phyloP scores from a whole-genome alignment of 2,329 filamentous ascomycete species.

The Xylaria sp. region DNA sequence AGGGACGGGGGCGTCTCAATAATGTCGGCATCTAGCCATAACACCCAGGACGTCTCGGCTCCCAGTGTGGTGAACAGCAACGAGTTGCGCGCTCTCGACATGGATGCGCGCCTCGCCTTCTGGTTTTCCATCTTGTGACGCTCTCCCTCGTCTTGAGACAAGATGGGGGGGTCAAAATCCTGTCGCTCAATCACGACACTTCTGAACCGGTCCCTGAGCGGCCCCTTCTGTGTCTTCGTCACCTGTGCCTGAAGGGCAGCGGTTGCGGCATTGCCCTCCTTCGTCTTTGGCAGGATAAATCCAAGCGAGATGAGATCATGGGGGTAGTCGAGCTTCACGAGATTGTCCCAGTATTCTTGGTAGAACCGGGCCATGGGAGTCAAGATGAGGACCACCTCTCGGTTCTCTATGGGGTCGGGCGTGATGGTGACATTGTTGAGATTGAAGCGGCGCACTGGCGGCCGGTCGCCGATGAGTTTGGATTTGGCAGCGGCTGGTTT shows the following conservation, averaged over 20 bases:
- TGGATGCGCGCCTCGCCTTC: constrained; percentile 84
- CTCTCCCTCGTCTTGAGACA: constrained; percentile 85
- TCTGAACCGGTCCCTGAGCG: constrained; percentile 85
- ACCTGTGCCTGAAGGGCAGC: constrained; percentile 85
- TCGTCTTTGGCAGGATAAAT: constrained; percentile 95
- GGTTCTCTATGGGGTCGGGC: constrained; percentile 76
- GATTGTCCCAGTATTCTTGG: constrained; percentile 93
- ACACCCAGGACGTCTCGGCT: constrained; percentile 90
- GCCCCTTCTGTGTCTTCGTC: constrained; percentile 83
- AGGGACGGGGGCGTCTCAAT: constrained; percentile 85
- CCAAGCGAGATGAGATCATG: constrained; percentile 94
- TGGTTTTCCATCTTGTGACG: constrained; percentile 93
- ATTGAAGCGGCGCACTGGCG: constrained; percentile 91
- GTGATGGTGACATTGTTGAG: constrained; percentile 95
- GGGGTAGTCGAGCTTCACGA: constrained; percentile 84
- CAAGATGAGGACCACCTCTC: constrained; percentile 88
- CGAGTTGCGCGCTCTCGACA: constrained; percentile 94
- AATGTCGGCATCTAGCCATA: constrained; percentile 95
- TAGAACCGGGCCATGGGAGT: constrained; percentile 96
- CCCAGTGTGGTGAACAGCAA: constrained; percentile 95
- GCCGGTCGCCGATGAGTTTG: constrained; percentile 69
- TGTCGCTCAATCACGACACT: constrained; percentile 94
- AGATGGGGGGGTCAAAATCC: constrained; percentile 86
- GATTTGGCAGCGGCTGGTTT: constrained; percentile 66
- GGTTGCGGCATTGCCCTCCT: constrained; percentile 90